Base-by-base conservation (phyloP, 176 grass and related monocot genomes). In the Puccinellia tenuiflora region DNA sequence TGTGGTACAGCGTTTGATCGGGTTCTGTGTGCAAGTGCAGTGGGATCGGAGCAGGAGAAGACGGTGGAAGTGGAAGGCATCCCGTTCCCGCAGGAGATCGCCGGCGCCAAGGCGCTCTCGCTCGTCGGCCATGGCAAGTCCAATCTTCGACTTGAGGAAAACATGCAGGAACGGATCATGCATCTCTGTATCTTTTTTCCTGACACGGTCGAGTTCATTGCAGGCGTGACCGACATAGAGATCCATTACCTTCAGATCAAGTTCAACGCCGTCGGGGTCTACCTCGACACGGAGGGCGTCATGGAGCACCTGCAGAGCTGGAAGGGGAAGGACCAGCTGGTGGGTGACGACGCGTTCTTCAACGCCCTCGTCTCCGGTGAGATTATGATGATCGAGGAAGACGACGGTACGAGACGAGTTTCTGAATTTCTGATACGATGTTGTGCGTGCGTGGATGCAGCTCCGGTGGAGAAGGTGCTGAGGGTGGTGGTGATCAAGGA, bases 221-320 rank as follows among this genome's bases (percentile, higher is more conserved):
- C 83, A 94, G 95, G 95, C 69, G 69, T 98, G 51, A 98, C 96
- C 17, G 96, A 95, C 85, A 95, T 95, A 28, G 92, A 93, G 88
- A 92, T 98, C 53, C 96, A 98, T 29, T 98, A 93, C 87, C 90
- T 98, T 21, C 96, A 95, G 76, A 98, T 98, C 85, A 98, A 95
- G 79, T 95, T 59, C 82, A 98, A 88, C 54, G 92, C 96, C 13
- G 83, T 98, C 2, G 96, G 92, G 18, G 74, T 95, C 64, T 98
- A 98, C 87, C 61, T 98, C 46, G 91, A 88, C 6, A 88, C 59
- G 34, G 24, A 9, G 6, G n/a, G 66, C 28, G 28, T 88, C 5
- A 10, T 88, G 2, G 63, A 47, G 10, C 88, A 90, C 26, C 71
- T 98, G 48, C 52, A 33, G 1, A 51, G 20, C 1, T 98, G 90